Percentiles rank a stretch among this genome's conserved stretches.
These are phyloP conservation scores for Starmerella geochares DNA, from an alignment of 805 yeast genomes.

Conservation along the genomic window DNA sequence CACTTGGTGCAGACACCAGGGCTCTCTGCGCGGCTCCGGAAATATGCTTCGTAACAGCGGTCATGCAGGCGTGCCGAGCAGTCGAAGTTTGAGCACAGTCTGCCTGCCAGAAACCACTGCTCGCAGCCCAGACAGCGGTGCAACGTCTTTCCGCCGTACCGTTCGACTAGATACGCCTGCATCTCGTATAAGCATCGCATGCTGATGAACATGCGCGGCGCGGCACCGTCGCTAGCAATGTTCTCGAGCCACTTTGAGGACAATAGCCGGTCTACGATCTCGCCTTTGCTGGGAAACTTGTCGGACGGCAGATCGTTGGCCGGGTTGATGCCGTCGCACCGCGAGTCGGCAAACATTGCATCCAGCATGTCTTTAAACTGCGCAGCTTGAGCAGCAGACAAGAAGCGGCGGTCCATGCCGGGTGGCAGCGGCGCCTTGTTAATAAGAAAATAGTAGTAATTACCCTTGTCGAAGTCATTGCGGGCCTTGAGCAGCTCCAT, in stretches of 20 bases:
- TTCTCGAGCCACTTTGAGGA: slow-evolving; percentile 1
- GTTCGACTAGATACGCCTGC: slow-evolving; percentile 14
- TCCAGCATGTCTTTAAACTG: slow-evolving; percentile 19
- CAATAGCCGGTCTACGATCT: neutral
- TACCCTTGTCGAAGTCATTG: slow-evolving; percentile 15
- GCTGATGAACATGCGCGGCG: slow-evolving; percentile 7
- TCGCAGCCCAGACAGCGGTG: slow-evolving; percentile 20
- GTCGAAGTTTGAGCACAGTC: slow-evolving; percentile 13
- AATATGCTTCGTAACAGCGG: slow-evolving; percentile 20
- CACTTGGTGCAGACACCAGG: slow-evolving; percentile 17
- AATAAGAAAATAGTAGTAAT: slow-evolving; percentile 9
- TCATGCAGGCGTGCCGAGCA: slow-evolving; percentile 20
- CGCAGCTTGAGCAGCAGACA: slow-evolving; percentile 8
- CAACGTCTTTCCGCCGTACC: slow-evolving; percentile 15
- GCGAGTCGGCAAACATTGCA: slow-evolving; percentile 8
- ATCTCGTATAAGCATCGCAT: slow-evolving; percentile 15
- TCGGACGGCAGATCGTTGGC: neutral
- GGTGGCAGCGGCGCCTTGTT: slow-evolving; percentile 3
- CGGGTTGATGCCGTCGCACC: slow-evolving; percentile 12
- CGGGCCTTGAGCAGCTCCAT: slow-evolving; percentile 13
- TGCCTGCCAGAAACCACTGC: slow-evolving; percentile 18
- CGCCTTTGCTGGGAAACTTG: slow-evolving; percentile 9
- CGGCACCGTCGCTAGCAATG: neutral
- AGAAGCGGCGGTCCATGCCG: slow-evolving; percentile 2
- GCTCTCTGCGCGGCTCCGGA: neutral